These are phyloP conservation scores for Boeremia lycopersici DNA, from an alignment of 2,329 filamentous ascomycete species.

Conservation along the genomic window DNA sequence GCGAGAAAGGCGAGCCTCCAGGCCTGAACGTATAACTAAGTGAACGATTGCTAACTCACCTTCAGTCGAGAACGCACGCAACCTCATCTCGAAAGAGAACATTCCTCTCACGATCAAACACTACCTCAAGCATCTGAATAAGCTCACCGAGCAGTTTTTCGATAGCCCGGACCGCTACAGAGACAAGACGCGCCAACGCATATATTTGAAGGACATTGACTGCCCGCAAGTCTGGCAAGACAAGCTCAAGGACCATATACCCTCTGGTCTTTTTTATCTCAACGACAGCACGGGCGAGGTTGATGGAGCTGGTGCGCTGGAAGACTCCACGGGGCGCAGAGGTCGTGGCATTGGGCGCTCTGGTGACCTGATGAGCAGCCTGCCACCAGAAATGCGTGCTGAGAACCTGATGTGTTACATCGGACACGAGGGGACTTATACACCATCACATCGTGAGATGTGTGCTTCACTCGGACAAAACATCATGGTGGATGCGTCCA, in stretches of 20 bases:
- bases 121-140: slow-evolving; percentile 85
- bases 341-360: slow-evolving; percentile 70
- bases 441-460: slow-evolving; percentile 95
- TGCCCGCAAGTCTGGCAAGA: slow-evolving; percentile 87
- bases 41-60: slow-evolving; percentile 28
- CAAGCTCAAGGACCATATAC: slow-evolving; percentile 77
- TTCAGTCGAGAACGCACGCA: slow-evolving; percentile 81
- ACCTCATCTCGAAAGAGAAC: slow-evolving; percentile 73
- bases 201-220: slow-evolving; percentile 97
- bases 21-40: slow-evolving; percentile 14
- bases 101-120: slow-evolving; percentile 87
- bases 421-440: slow-evolving; percentile 96
- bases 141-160: slow-evolving; percentile 80
- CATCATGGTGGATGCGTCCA: slow-evolving; percentile 94
- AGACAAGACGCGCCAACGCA: slow-evolving; percentile 78
- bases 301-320: slow-evolving; percentile 61
- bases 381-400: slow-evolving; percentile 85
- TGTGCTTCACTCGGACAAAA: slow-evolving; percentile 95
- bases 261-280: slow-evolving; percentile 83
- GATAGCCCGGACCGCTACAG: slow-evolving; percentile 73
- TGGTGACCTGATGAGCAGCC: slow-evolving; percentile 92
- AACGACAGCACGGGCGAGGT: slow-evolving; percentile 74
- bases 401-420: slow-evolving; percentile 99
- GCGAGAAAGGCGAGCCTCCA: slow-evolving; percentile 66
- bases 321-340: slow-evolving; percentile 55